These are phyloP conservation scores for Rhypophila decipiens DNA, from an alignment of 495 filamentous ascomycete species.

Conservation along the genomic window DNA sequence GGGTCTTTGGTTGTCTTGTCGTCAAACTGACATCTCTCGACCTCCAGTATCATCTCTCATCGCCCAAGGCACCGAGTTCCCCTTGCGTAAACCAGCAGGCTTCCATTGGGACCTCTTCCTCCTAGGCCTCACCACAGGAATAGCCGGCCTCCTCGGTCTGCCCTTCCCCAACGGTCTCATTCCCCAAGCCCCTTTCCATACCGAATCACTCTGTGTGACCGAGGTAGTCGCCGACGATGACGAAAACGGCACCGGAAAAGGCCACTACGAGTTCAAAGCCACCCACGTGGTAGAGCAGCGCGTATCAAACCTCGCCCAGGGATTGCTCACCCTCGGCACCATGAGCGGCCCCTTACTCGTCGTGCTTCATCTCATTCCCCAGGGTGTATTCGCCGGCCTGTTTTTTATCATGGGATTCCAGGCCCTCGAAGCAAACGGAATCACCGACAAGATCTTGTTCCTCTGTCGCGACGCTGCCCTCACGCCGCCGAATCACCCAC, in stretches of 20 bases:
- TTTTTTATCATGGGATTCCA: slow-evolving; percentile 94
- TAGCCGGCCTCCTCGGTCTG: slow-evolving; percentile 78
- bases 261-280: slow-evolving; percentile 54
- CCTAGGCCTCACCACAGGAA: slow-evolving; percentile 77
- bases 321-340: slow-evolving; percentile 75
- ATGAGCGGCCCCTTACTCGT: slow-evolving; percentile 82
- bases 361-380: slow-evolving; percentile 80
- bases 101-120: slow-evolving; percentile 97
- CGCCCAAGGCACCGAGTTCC: slow-evolving; percentile 89
- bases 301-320: slow-evolving; percentile 78
- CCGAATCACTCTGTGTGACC: slow-evolving; percentile 72
- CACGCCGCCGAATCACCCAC: slow-evolving; percentile 58
- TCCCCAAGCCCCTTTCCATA: slow-evolving; percentile 92
- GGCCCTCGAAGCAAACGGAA: slow-evolving; percentile 74
- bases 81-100: slow-evolving; percentile 82
- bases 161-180: slow-evolving; percentile 91
- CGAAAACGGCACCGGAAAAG: slow-evolving; percentile 49
- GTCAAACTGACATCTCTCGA: slow-evolving; percentile 1
- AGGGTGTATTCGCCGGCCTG: slow-evolving; percentile 79
- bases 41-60: slow-evolving; percentile 70
- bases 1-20: not conserved
- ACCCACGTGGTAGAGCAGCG: slow-evolving; percentile 87
- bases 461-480: slow-evolving; percentile 61
- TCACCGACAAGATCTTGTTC: slow-evolving; percentile 75
- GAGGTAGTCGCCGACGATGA: slow-evolving; percentile 51